Conservation (phyloP, 2,329 filamentous ascomycete genomes). For the Botrytis sinoallii region DNA sequence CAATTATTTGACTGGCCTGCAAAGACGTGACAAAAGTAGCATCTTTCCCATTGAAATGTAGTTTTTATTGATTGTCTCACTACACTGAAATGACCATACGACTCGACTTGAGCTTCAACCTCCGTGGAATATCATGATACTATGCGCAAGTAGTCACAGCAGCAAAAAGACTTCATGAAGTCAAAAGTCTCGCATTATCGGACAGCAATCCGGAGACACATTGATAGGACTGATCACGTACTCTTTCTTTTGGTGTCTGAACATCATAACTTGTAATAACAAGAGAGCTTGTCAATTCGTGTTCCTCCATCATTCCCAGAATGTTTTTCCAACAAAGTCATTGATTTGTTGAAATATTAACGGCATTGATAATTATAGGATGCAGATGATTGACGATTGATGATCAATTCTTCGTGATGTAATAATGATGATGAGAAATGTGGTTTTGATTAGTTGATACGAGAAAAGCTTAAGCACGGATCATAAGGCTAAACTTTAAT, state of each 20-base stretch:
- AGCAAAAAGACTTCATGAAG: not conserved
- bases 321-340: not conserved
- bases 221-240: not conserved
- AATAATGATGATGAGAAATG: not conserved
- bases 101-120: not conserved
- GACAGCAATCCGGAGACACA: not conserved
- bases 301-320: not conserved
- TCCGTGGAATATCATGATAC: not conserved
- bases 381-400: not conserved
- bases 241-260: constrained; percentile 1
- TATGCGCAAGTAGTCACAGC: not conserved
- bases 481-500: not conserved
- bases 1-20: not conserved
- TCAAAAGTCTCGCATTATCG: not conserved
- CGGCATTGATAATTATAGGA: not conserved
- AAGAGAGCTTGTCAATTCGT: not conserved
- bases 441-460: not conserved
- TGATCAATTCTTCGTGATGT: not conserved
- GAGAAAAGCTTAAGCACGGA: constrained; percentile 10
- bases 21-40: not conserved
- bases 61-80: not conserved
- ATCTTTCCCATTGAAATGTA: not conserved
- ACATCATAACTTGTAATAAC: not conserved
- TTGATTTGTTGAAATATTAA: not conserved
- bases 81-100: not conserved